phyloP scores from a whole-genome alignment of 768 basidiomycete species.

The Tubosaeta sp. region DNA sequence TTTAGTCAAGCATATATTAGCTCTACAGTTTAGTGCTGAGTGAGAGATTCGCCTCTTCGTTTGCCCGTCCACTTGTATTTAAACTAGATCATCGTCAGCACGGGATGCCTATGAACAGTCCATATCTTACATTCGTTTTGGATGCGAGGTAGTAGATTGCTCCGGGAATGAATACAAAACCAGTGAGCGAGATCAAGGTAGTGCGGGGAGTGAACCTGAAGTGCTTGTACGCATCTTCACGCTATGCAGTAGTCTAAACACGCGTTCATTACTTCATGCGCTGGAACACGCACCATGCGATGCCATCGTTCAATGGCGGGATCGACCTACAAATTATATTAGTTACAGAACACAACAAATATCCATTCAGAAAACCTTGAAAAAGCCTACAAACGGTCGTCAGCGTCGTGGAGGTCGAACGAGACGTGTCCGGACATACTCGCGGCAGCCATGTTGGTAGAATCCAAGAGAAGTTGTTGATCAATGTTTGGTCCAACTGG shows the following conservation, averaged over 20 bases:
- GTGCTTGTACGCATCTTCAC: slow-evolving; percentile 78
- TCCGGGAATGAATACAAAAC: slow-evolving; percentile 62
- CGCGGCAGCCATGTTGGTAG: slow-evolving; percentile 59
- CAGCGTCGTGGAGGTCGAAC: slow-evolving; percentile 4
- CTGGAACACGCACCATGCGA: slow-evolving; percentile 44
- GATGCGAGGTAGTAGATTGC: slow-evolving; percentile 45
- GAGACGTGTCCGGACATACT: slow-evolving; percentile 35
- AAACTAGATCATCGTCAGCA: slow-evolving; percentile 31
- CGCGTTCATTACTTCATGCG: neutral
- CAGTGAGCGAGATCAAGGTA: slow-evolving; percentile 56
- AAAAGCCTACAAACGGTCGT: slow-evolving; percentile 39
- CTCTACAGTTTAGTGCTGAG: slow-evolving; percentile 18
- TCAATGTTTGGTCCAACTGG: slow-evolving; percentile 22
- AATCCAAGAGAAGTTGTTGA: slow-evolving; percentile 24
- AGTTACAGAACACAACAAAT: neutral
- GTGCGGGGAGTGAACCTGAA: slow-evolving; percentile 77
- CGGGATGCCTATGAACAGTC: slow-evolving; percentile 15
- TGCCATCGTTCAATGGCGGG: slow-evolving; percentile 64
- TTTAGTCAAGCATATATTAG: slow-evolving; percentile 39
- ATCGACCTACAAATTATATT: slow-evolving; percentile 33
- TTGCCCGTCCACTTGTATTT: slow-evolving; percentile 55
- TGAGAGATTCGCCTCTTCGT: slow-evolving; percentile 42
- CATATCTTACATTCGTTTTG: slow-evolving; percentile 34
- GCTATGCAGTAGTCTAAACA: slow-evolving; percentile 38
- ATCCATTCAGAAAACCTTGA: slow-evolving; percentile 43